Evolutionary conservation across 2,329 filamentous ascomycete genomes (phyloP), one percentile per base, ranked within the genome.

Genomic region (Fusarium begoniae): DNA sequence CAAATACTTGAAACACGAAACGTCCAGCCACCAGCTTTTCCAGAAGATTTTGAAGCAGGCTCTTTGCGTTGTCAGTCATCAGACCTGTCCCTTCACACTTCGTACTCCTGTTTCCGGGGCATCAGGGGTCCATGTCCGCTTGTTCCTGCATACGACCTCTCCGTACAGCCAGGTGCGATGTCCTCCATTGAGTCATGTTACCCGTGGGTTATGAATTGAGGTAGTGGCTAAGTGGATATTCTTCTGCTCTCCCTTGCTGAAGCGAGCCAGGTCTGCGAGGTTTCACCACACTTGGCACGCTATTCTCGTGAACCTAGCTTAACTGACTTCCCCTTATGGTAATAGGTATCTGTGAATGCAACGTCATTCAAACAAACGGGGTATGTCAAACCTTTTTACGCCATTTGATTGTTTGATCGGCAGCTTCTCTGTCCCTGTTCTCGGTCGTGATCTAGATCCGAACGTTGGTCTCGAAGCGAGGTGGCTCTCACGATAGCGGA

Each of bases 31-130:
- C 68, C 69, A 66, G 63, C 66, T 74, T 56, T 78, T 77, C 75
- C 77, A 77, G 76, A 80, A 79, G 63, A 73, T 72, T 45, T 70
- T 72, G 72, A 77, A 61, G 73, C 72, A 61, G 47, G 63, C 59
- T 64, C 54, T 56, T 66, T 69, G 63, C 37, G 50, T 44, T 63
- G 45, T 66, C 51, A 45, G 41, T 65, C 41, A 50, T 69, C 60
- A 63, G 63, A 53, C 62, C 40, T 50, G 57, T 69, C 66, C 63
- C 55, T 64, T 70, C 63, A n/a, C 20, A 66, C 32, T 30, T 68
- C 60, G 26, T 22, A 70, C 37, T 35, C 50, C 69, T 47, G 69
- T 76, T 75, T 75, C 71, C 65, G 70, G 74, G 69, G 69, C 71
- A 73, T 75, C 70, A 70, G 68, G 74, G 72, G 66, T 66, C 44